Base-by-base conservation (phyloP, 441 rosid species). In the Breynia disticha region DNA sequence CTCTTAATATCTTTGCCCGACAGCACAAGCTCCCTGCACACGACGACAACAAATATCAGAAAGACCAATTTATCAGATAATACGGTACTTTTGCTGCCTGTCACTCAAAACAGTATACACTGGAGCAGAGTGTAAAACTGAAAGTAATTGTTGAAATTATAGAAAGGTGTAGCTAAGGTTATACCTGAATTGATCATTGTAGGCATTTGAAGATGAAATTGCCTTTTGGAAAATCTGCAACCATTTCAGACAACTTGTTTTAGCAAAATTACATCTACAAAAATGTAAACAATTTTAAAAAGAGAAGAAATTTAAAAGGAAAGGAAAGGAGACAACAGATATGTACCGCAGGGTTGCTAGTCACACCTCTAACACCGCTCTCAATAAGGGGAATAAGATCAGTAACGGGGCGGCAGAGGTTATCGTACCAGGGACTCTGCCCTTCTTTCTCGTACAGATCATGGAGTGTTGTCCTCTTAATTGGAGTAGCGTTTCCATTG, bases 341-440 rank as follows among this genome's bases (percentile, higher is more conserved):
- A 57, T 6, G 63, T 86, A 91, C 98, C 81, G 97, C 97, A 14
- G 98, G 97, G 74, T 93, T 88, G 81, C 98, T 93, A 28, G 97
- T 93, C 12, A 88, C 97, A 56, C 97, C 98, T 72, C 98, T 75
- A 44, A 91, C 98, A 15, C 98, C 98, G 58, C 75, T 82, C 56
- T 72, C 86, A 11, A 91, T 86, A 28, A 88, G 64, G 0, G 97
- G 98, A 63, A 93, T 77, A 65, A 93, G 76, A 76, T 93, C 96
- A 0, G 96, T 86, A 14, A 93, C 93, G 0, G 97, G 99, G 35
- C 99, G 79, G 79, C 97, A 93, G 16, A 93, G 93, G 72, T 89
- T 93, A 63, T 93, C 99, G 67, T 93, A 93, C 99, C 99, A 93
- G 19, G 99, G 99, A 74, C 99, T 89, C 79, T 93, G 99, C 39